phyloP scores from a whole-genome alignment of 208 protist species.

The Crithidia sp. region DNA sequence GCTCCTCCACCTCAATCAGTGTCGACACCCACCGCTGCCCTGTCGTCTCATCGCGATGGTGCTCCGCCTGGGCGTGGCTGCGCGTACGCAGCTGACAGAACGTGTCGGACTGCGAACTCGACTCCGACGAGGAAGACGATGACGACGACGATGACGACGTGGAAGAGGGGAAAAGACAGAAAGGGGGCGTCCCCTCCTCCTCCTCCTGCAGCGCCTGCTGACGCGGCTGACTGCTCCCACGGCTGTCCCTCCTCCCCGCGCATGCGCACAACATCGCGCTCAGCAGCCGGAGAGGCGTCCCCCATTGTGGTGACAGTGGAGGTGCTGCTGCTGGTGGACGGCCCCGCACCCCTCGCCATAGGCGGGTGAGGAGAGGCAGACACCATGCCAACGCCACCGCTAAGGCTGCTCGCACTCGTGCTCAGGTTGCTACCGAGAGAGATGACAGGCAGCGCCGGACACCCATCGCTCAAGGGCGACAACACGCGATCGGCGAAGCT shows the following conservation, averaged over 20 bases:
- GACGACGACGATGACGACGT: background rate
- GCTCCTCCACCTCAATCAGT: conserved; percentile 41
- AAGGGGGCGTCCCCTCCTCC: background rate
- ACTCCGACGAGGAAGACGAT: background rate
- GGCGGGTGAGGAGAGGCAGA: too few species aligned
- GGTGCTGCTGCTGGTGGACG: too few species aligned
- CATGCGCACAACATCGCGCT: too few species aligned
- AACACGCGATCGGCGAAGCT: background rate
- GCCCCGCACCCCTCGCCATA: too few species aligned
- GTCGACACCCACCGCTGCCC: conserved; percentile 22
- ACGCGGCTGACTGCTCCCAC: too few species aligned
- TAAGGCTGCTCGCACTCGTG: too few species aligned
- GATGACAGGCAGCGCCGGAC: background rate
- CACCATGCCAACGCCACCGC: too few species aligned
- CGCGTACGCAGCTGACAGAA: conserved; percentile 37
- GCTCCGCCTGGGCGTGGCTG: conserved; percentile 15
- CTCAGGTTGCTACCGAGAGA: background rate
- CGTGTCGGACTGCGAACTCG: conserved; percentile 6
- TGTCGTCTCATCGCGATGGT: conserved; percentile 18
- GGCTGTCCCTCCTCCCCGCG: too few species aligned
- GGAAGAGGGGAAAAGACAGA: conserved; percentile 2
- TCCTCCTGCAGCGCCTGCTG: too few species aligned
- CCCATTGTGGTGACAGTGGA: too few species aligned
- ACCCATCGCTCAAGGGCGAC: background rate
- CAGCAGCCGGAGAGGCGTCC: too few species aligned